Evolutionary conservation across 1,139 yeast species (phyloP).

Genomic region (Taphrina confusa): DNA sequence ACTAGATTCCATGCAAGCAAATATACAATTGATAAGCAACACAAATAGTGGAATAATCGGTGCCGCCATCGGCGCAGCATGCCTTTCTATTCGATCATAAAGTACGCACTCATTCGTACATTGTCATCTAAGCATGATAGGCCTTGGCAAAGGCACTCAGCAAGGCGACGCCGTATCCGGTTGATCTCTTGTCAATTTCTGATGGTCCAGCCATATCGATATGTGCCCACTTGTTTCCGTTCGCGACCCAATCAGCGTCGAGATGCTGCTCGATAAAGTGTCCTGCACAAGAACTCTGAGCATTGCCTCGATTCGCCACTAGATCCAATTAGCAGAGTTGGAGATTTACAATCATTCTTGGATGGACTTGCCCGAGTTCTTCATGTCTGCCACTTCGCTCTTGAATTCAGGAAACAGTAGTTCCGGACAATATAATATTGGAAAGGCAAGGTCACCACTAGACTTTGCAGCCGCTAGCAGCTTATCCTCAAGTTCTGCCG

Average conservation of each 20-base stretch:
- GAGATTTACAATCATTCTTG: background rate
- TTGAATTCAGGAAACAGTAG: slow-evolving; percentile 24
- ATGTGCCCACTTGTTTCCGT: slow-evolving; percentile 22
- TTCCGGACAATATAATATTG: slow-evolving; percentile 23
- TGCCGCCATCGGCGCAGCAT: slow-evolving; percentile 19
- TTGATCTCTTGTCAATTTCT: slow-evolving; percentile 2
- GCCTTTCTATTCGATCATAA: background rate
- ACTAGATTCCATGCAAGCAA: slow-evolving; percentile 42
- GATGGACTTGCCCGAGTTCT: slow-evolving; percentile 1
- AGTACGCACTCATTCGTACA: background rate
- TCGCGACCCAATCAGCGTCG: slow-evolving; percentile 17
- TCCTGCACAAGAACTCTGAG: slow-evolving; percentile 24
- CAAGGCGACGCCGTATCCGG: slow-evolving; percentile 24
- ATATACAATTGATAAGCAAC: slow-evolving; percentile 20
- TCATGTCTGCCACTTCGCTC: slow-evolving; percentile 26
- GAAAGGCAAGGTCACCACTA: slow-evolving; percentile 26
- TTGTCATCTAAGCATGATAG: background rate
- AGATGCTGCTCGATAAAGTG: slow-evolving; percentile 28
- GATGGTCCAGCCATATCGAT: slow-evolving; percentile 32
- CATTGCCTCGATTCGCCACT: slow-evolving; percentile 15
- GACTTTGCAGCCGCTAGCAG: slow-evolving; percentile 10
- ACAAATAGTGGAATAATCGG: slow-evolving; percentile 24
- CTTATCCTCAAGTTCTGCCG: slow-evolving; percentile 1
- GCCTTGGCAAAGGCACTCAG: slow-evolving; percentile 16
- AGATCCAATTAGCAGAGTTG: background rate